Evolutionary conservation across 2,329 filamentous ascomycete genomes (phyloP), one percentile per base, ranked within the genome.

Genomic region (Dryadomyces sulphureus): DNA sequence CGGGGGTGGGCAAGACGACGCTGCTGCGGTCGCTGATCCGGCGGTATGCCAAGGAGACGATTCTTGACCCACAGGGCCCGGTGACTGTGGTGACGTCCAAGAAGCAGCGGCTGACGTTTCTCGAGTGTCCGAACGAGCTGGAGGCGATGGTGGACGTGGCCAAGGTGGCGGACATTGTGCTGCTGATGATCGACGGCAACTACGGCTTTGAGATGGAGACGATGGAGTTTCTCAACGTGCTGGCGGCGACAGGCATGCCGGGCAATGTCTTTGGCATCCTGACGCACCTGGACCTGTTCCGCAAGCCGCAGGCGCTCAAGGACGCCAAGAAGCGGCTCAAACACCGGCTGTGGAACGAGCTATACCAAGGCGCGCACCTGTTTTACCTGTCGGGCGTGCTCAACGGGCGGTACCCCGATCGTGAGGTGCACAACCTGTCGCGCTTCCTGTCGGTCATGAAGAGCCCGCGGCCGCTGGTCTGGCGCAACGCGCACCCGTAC

Each of bases 191-290:
- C 55, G 92, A 98, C 60, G 93, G 92, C 47, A 96, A 96, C 65
- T 98, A 84, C 58, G 93, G 92, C 14, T 98, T 98, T 59, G 92
- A 98, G 66, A 98, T 98, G 92, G 92, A 98, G 72, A 98, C 92
- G 0, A 98, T 98, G 92, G 92, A 98, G 65, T 98, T 98, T 51
- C 68, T 98, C 58, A 96, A 95, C 56, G 81, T 95, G 17, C 70
- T 98, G 43, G 83, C 85, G n/a, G 79, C 87, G 2, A 94, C 85
- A 25, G 92, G 92, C 62, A 96, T 98, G 90, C 92, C 93, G 0
- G 90, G 92, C 53, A 98, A 98, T 56, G 89, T 98, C 34, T 96
- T 98, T 60, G 92, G 92, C 45, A 89, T 98, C 48, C 73, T 98
- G 39, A 96, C 92, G 16, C 93, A 98, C 68, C 71, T 98, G 50